Evolutionary conservation across 495 filamentous ascomycete species (phyloP), one percentile per base, ranked within the genome.

Genomic region (Pseudoneurospora amorphoporcata): DNA sequence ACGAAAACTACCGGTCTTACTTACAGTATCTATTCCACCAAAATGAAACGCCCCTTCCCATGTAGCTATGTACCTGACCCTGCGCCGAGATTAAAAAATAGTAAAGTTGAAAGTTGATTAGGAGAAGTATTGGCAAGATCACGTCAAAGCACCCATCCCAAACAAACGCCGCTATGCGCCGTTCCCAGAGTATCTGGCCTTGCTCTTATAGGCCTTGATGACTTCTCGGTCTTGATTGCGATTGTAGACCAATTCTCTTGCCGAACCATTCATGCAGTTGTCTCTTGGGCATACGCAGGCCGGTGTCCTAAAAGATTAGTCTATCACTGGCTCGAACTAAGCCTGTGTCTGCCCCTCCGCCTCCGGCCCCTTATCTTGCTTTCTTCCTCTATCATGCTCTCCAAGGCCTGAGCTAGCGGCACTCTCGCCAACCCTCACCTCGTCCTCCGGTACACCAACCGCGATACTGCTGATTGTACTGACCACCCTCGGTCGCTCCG

Each of bases 391-490:
- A 5, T 23, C 68, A 37, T 70, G 37, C 37, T 40, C 71, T 69
- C 39, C 32, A 35, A 83, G 68, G 8, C 85, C 85, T 1, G 83
- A 79, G 71, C 85, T 87, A 3, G 85, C 82, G 38, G 87, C 87
- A 72, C 87, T 89, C 78, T 89, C 87, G 6, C 87, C 87, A 45
- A 88, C 86, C 9, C 80, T 77, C 7, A 89, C 77, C 71, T 82
- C 84, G 32, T 86, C 84, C 17, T 87, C 85, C 0, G 84, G 82
- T 2, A 84, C 83, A 19, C 84, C 83, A 8, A 82, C 80, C 8
- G 74, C 82, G 2, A 84, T 73, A 41, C 81, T 82, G 69, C 82
- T 84, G 41, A 81, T 58, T 32, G 73, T 76, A 69, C 81, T 84
- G 17, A 79, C 70, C 3, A 79, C 77, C 45, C 81, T 76, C 6